Evolutionary conservation across 2,329 filamentous ascomycete genomes (phyloP), one percentile per base, ranked within the genome.

Genomic region (Dryadomyces quercivorus): DNA sequence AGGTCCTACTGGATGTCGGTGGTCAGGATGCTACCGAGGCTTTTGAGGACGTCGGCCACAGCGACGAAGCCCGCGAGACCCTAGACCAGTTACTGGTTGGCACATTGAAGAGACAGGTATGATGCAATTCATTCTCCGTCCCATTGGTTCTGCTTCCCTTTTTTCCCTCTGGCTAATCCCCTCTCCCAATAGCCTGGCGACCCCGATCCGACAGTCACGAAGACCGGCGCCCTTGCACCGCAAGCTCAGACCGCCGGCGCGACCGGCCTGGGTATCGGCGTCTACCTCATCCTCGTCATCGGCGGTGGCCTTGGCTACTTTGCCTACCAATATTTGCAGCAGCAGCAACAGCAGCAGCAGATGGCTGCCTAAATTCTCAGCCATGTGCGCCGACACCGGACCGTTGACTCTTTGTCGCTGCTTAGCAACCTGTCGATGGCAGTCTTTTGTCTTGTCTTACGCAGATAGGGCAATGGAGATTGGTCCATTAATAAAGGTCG

Each of bases 1-100:
- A 98, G 76, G 93, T 98, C 63, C 77, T 98, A 60, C 85, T 98
- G 63, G 93, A 98, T 63, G 91, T 97, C 60, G 93, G 79, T 66
- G 93, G 93, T 63, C 91, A 95, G 75, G 93, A 98, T 72, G 86
- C 88, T 65, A 95, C 92, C 64, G 93, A 97, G 75, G 92, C 93
- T 59, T 98, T 98, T 69, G 93, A 98, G 77, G 93, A 98, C 73
- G 93, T 98, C 66, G 93, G 93, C 67, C 93, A 98, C 85, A 94
- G 88, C 65, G 93, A 98, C 72, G 93, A 98, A 78, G 93, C 93
- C 62, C 86, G 93, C 62, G 92, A 97, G 76, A 92, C 95, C 62
- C 83, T 98, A 56, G 83, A 86, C 36, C 81, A 82, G 65, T 75
- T 95, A 61, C 72, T 83, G 52, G 78, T 93, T 61, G 91, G 88